These are phyloP conservation scores for Adiantum capillusveneris DNA, from an alignment of 75 land plant genomes.

Conservation along the genomic window DNA sequence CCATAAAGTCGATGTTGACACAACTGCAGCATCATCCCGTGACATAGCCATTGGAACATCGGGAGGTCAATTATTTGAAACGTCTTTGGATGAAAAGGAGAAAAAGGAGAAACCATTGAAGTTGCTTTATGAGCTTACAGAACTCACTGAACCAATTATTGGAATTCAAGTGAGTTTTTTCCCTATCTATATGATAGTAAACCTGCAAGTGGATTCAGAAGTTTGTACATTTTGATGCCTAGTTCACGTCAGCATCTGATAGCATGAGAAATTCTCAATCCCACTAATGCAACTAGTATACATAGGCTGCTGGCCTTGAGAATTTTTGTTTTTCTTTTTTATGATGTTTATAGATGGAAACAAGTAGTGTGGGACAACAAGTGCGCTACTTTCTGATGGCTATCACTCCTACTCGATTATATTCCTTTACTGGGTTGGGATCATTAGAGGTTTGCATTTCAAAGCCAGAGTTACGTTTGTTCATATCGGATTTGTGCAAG, in stretches of 20 bases:
- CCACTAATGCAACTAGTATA: too few relatives aligned
- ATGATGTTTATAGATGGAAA: constrained; percentile 68
- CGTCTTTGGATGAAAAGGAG: constrained; percentile 85
- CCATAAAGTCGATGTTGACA: too few relatives aligned
- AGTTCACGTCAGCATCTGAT: too few relatives aligned
- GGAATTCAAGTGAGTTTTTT: constrained; percentile 66
- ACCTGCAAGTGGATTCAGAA: too few relatives aligned
- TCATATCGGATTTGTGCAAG: too few relatives aligned
- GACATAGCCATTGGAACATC: constrained; percentile 85
- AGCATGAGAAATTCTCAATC: too few relatives aligned
- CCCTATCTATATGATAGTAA: too few relatives aligned
- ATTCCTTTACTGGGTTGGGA: constrained; percentile 75
- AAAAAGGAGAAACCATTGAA: constrained; percentile 91
- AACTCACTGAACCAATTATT: constrained; percentile 75
- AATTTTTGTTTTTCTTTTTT: too few relatives aligned
- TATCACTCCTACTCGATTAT: constrained; percentile 78
- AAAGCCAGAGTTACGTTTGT: too few relatives aligned
- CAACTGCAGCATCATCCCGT: too few relatives aligned
- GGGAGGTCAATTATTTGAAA: constrained; percentile 75
- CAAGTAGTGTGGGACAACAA: constrained; percentile 35
- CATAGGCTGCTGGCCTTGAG: too few relatives aligned
- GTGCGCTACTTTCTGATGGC: constrained; percentile 90
- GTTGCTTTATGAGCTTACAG: constrained; percentile 61
- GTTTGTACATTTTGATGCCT: too few relatives aligned
- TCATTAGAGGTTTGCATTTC: constrained; percentile 59